Base-by-base conservation (phyloP, 192 early-diverging fungal genomes). In the Pecoramyces ruminantium region DNA sequence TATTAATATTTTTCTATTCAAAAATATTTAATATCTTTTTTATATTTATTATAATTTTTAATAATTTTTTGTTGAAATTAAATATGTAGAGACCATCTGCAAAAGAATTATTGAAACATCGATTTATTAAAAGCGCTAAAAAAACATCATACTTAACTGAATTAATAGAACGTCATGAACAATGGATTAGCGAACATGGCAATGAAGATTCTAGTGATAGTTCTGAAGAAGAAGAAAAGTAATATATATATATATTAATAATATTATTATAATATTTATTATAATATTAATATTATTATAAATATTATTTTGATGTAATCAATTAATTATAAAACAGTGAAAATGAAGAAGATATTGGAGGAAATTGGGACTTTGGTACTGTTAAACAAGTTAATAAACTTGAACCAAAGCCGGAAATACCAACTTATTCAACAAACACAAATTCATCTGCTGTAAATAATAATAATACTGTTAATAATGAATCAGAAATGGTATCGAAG, bases 91-190 rank as follows among this genome's bases (percentile, higher is more conserved):
- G 96, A 39, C 96, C 96, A 0, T 90, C 94, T 0, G 96, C 96
- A 67, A 93, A 93, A 82, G 94, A 97, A 78, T 84, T 98, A 40
- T 87, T 95, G 42, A 94, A 93, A 82, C 95, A 98, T 86, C 87
- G 90, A 81, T 98, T 98, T 83, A 93, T 98, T 77, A 86, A 90
- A 28, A 88, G 87, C 40, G 93, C 94, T 8, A 95, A 95, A 84
- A 95, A 95, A 78, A 91, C 92, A 0, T 92, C 93, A 5, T 93
- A 93, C 83, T 83, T 98, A 79, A 94, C 93, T 27, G 95, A 97
- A 51, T 84, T 98, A 29, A 92, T 95, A 77, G 92, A 95, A 83
- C 83, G 91, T 58, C 93, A 97, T 87, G 92, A 96, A 81, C 87
- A 87, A 78, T 96, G 93, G 93, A 6, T 51, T 51, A 51, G 18